A percentile compares a stretch with the other conserved stretches of the same genome.
phyloP scores from a whole-genome alignment of 805 yeast species.

The Vanderwaltozyma verrucispora region DNA sequence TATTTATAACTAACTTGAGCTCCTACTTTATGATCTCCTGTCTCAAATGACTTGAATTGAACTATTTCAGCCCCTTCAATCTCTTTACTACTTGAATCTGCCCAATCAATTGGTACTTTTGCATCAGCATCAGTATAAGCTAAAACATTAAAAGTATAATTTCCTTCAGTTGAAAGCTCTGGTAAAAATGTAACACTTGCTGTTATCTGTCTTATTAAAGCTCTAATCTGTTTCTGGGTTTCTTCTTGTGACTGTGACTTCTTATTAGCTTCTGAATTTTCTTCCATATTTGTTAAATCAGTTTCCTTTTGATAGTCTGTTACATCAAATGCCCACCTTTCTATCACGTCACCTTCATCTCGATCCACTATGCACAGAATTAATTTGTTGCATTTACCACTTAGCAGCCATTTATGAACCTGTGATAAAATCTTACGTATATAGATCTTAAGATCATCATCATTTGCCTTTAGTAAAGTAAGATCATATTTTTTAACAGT shows the following conservation, averaged over 20 bases:
- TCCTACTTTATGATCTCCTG: constrained; percentile 59
- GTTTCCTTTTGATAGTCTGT: constrained; percentile 25
- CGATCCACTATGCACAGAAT: constrained; percentile 66
- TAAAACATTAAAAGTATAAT: constrained; percentile 71
- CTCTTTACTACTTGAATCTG: constrained; percentile 49
- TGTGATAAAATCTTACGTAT: constrained; percentile 59
- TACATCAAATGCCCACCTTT: constrained; percentile 79
- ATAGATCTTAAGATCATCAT: constrained; percentile 66
- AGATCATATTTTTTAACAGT: constrained; percentile 72
- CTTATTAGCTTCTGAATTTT: constrained; percentile 4
- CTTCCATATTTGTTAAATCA: constrained; percentile 1
- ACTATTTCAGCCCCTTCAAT: constrained; percentile 56
- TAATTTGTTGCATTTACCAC: constrained; percentile 55
- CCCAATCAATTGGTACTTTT: constrained; percentile 74
- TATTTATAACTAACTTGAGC: constrained; percentile 46
- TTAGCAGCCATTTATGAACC: constrained; percentile 62
- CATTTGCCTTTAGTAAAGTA: constrained; percentile 58
- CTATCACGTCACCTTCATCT: constrained; percentile 57
- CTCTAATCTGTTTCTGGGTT: constrained; percentile 69
- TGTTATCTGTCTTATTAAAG: constrained; percentile 78
- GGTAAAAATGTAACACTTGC: constrained; percentile 84
- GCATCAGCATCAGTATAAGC: constrained; percentile 69
- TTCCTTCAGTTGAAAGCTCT: constrained; percentile 43
- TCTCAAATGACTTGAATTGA: constrained; percentile 54
- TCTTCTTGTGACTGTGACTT: constrained; percentile 31